These are phyloP conservation scores for Nevesoporus exiguus DNA, from an alignment of 768 basidiomycete genomes.

Conservation along the genomic window DNA sequence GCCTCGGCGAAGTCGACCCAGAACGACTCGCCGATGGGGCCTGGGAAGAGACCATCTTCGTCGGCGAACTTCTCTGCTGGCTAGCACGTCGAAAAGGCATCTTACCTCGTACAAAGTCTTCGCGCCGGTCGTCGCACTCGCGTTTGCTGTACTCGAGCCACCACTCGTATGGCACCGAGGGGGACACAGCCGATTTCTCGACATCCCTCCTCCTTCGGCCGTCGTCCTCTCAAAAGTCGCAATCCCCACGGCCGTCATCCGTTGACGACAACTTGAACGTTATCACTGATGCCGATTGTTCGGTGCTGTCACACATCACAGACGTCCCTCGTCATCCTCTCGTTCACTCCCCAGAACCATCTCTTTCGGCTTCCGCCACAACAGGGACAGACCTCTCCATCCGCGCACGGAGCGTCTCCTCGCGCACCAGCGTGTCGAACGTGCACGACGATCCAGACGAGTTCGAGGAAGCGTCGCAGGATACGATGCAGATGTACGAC, in stretches of 20 bases:
- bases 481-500: conserved; percentile 17
- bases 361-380: conserved; percentile 34
- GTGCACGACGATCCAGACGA: conserved; percentile 7
- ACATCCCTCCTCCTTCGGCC: conserved; percentile 26
- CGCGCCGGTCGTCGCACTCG: background rate
- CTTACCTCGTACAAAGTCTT: conserved; percentile 13
- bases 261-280: background rate
- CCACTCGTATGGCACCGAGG: conserved; percentile 22
- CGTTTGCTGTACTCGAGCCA: conserved; percentile 20
- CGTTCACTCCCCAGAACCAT: conserved; percentile 31
- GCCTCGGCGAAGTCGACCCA: conserved; percentile 64
- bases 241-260: conserved; percentile 3
- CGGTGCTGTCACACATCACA: conserved; percentile 23
- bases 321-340: conserved; percentile 32
- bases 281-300: conserved; percentile 1
- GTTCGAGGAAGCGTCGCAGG: conserved; percentile 13
- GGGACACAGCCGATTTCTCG: conserved; percentile 20
- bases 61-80: conserved; percentile 70
- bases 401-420: conserved; percentile 26
- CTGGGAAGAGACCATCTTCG: conserved; percentile 61
- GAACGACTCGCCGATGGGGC: conserved; percentile 59
- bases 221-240: conserved; percentile 4
- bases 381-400: conserved; percentile 33
- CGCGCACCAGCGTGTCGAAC: conserved; percentile 22
- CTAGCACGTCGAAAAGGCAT: conserved; percentile 48